Evolutionary conservation across 2,329 filamentous ascomycete species (phyloP).

Genomic region (Clarireedia sp.): DNA sequence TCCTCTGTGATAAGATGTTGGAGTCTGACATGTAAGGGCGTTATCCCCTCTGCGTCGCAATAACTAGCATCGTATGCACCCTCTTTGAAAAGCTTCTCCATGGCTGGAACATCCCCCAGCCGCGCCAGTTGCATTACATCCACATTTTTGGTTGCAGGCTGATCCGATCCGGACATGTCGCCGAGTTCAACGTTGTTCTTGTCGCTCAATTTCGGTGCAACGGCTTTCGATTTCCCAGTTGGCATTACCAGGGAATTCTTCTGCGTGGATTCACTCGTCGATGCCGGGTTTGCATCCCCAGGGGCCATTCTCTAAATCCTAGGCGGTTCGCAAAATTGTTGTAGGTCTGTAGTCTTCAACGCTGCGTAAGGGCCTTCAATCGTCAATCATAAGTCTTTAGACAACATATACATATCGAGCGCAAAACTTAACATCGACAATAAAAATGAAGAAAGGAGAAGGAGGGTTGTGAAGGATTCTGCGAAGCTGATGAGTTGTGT

Average conservation of each 20-base stretch:
- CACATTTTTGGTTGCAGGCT: conserved; percentile 40
- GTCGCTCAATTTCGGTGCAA: conserved; percentile 46
- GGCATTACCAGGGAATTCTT: conserved; percentile 41
- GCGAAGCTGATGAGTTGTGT: conserved; percentile 4
- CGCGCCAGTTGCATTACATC: conserved; percentile 96
- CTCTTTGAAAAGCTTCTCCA: conserved; percentile 83
- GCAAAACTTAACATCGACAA: neutral
- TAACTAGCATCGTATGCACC: conserved; percentile 77
- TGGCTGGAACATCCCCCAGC: conserved; percentile 74
- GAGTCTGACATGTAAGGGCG: conserved; percentile 75
- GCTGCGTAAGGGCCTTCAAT: neutral
- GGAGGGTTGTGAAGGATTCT: neutral
- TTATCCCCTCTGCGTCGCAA: conserved; percentile 86
- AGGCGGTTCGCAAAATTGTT: neutral
- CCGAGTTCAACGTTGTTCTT: conserved; percentile 30
- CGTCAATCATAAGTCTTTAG: conserved; percentile 1
- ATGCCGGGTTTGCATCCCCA: conserved; percentile 16
- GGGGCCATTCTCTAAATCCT: conserved; percentile 17
- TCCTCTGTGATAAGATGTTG: neutral
- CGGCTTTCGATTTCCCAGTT: conserved; percentile 45
- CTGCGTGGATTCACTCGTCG: conserved; percentile 13
- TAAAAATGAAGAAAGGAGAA: neutral
- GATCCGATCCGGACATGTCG: conserved; percentile 23
- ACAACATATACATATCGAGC: conserved; percentile 1
- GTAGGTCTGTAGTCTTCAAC: neutral